Base-by-base conservation (phyloP, 148 eudicot species). In the Camellia granthamiana region DNA sequence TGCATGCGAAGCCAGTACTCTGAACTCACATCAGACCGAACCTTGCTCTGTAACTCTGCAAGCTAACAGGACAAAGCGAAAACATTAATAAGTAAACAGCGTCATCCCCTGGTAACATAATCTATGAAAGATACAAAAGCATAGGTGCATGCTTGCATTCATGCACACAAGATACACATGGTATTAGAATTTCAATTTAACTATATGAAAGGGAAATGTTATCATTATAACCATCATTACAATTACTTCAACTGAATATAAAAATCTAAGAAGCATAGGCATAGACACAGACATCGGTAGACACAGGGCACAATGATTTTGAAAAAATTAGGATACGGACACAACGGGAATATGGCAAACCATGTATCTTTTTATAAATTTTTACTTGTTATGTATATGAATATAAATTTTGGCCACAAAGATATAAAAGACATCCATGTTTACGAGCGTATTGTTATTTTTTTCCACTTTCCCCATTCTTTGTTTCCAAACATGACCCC, bases 1-100 rank as follows among this genome's bases (percentile, higher is more conserved):
- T 81, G 88, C 81, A 87, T 78, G 55, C 93, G 92, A 79, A 95
- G 93, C 99, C 94, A 93, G 80, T 90, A 93, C 78, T 95, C 99
- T 80, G 97, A 82, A 85, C 93, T 91, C 54, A 95, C 93, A 78
- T 91, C 97, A 79, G 89, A 86, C 63, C 97, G 92, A n/a, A 95
- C 93, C 84, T 93, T 95, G 69, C 82, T 89, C 82, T 95, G 99
- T 83, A 95, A 76, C 81, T 92, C 97, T 44, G 86, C 89, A 77
- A 95, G 89, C 99, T 95, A 91, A 70, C 49, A 77, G 61, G 80
- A 61, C n/a, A 52, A 84, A 76, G 42, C 62, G 10, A 78, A 15
- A 10, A 44, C 11, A 47, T 41, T 69, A 84, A 81, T 38, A 11
- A 79, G 73, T 54, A 79, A 72, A 56, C 56, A 12, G 13, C 47